Conservation (phyloP, 495 filamentous ascomycete genomes). For the Melanomma pulvis-pyrius region DNA sequence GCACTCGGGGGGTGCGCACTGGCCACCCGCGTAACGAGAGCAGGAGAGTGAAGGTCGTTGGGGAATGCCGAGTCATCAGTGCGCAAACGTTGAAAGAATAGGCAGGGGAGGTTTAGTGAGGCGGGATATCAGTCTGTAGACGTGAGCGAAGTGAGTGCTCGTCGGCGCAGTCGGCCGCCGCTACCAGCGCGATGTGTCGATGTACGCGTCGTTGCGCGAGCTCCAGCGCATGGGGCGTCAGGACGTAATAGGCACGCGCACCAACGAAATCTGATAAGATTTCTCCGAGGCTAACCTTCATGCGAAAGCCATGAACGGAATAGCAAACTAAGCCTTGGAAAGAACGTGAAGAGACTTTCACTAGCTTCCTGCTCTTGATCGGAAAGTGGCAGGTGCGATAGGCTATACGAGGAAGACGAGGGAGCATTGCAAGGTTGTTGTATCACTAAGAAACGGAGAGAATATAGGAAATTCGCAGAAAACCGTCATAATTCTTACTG, state of each 20-base stretch:
- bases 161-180: background rate
- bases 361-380: background rate
- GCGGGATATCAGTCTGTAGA: background rate
- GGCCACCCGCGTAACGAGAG: background rate
- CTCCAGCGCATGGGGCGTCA: background rate
- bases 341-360: background rate
- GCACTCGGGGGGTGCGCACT: background rate
- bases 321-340: background rate
- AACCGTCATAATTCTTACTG: no score
- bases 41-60: background rate
- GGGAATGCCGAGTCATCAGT: background rate
- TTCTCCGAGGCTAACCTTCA: background rate
- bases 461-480: no score
- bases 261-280: constrained; percentile 2
- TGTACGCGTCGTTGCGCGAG: background rate
- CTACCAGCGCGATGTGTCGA: background rate
- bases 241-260: background rate
- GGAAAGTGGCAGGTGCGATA: background rate
- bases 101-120: background rate
- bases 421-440: background rate
- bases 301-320: background rate
- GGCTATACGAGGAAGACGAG: background rate
- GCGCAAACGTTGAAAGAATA: background rate
- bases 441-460: no score
- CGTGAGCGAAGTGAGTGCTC: background rate